phyloP scores from a whole-genome alignment of 495 filamentous ascomycete species.

The Podospora fimiseda region DNA sequence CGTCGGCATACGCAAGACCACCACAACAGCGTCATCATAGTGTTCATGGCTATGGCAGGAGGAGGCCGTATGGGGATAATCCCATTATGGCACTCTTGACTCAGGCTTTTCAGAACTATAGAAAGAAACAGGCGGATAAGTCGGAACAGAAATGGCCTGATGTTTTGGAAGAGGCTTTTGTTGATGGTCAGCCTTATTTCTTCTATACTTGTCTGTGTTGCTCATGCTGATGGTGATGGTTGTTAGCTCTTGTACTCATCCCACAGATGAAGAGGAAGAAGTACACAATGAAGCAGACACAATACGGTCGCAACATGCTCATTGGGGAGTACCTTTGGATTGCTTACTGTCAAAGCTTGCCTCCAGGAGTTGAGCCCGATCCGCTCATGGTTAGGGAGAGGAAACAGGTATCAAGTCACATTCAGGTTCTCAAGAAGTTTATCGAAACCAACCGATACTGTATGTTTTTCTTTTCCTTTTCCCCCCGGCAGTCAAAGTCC shows the following conservation, averaged over 20 bases:
- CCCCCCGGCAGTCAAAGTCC: neutral
- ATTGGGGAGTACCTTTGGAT: conserved; percentile 76
- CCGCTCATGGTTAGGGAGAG: conserved; percentile 44
- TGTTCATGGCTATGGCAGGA: conserved; percentile 8
- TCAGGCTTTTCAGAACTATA: conserved; percentile 59
- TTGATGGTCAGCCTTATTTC: conserved; percentile 61
- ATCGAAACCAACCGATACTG: conserved; percentile 36
- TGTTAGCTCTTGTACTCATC: conserved; percentile 68
- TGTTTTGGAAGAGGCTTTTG: conserved; percentile 77
- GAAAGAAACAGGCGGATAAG: conserved; percentile 57
- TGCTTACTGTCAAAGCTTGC: conserved; percentile 35
- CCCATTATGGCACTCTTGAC: conserved; percentile 45
- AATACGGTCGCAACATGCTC: conserved; percentile 83
- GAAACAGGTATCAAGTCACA: conserved; percentile 94
- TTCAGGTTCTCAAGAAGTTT: conserved; percentile 90
- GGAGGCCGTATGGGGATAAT: conserved; percentile 33
- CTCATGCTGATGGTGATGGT: conserved; percentile 4
- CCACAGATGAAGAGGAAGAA: conserved; percentile 80
- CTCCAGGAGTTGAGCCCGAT: conserved; percentile 29
- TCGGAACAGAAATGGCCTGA: conserved; percentile 66
- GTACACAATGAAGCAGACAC: conserved; percentile 62
- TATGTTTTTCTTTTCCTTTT: conserved; percentile 17
- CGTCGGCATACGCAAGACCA: conserved; percentile 9
- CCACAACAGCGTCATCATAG: conserved; percentile 19
- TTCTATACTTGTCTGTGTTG: neutral